phyloP scores from a whole-genome alignment of 1,139 yeast species.

The Debaryomyces robertsiae region DNA sequence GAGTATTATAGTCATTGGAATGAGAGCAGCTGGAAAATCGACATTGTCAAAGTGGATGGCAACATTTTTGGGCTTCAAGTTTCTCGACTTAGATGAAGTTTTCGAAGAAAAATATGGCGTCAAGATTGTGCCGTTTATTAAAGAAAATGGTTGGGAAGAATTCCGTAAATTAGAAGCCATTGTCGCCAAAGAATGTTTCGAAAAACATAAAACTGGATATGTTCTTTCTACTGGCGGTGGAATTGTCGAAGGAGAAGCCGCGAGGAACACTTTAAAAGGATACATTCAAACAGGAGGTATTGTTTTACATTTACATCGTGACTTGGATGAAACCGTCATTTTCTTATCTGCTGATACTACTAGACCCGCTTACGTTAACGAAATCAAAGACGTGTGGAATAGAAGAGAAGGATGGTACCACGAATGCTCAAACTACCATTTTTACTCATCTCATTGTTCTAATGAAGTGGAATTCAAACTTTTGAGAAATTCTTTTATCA shows the following conservation, averaged over 20 bases:
- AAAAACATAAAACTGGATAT: constrained; percentile 53
- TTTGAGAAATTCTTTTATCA: constrained; percentile 60
- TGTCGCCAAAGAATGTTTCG: constrained; percentile 56
- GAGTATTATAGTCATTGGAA: constrained; percentile 85
- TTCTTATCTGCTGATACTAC: constrained; percentile 76
- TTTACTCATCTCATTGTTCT: constrained; percentile 75
- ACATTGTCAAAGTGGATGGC: constrained; percentile 86
- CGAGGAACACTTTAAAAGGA: constrained; percentile 61
- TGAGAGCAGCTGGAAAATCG: constrained; percentile 98
- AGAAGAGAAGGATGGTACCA: constrained; percentile 80
- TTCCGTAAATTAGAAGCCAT: constrained; percentile 73
- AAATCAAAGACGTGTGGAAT: constrained; percentile 79
- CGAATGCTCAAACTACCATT: constrained; percentile 77
- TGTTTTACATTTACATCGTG: constrained; percentile 89
- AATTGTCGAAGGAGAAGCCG: constrained; percentile 74
- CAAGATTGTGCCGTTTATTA: constrained; percentile 69
- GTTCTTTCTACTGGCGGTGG: constrained; percentile 98
- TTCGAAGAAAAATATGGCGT: constrained; percentile 59
- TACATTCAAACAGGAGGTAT: constrained; percentile 64
- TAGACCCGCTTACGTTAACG: constrained; percentile 85
- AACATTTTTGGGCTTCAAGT: constrained; percentile 64
- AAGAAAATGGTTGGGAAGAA: constrained; percentile 78
- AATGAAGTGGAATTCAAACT: constrained; percentile 55
- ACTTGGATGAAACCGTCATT: constrained; percentile 74
- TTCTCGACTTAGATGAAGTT: constrained; percentile 75